phyloP scores from a whole-genome alignment of 2,329 filamentous ascomycete genomes.

The Colletotrichum orbiculare region DNA sequence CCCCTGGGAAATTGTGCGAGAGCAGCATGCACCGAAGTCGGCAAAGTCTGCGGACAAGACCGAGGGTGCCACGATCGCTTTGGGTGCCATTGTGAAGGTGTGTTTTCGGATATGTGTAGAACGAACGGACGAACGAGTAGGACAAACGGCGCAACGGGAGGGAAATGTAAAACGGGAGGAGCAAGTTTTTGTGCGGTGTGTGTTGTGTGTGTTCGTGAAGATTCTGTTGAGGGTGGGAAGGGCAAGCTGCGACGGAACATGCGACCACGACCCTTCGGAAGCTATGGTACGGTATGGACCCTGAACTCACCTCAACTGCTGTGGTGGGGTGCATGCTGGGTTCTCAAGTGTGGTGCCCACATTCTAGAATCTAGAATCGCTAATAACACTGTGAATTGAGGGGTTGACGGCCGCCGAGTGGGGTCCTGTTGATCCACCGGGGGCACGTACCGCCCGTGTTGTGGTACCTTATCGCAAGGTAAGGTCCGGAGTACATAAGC shows the following conservation, averaged over 20 bases:
- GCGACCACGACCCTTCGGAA: conserved; percentile 28
- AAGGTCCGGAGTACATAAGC: conserved; percentile 34
- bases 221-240: conserved; percentile 29
- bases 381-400: conserved; percentile 21
- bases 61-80: conserved; percentile 96
- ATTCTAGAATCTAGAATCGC: conserved; percentile 36
- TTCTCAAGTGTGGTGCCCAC: conserved; percentile 20
- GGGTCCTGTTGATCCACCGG: conserved; percentile 18
- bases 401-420: conserved; percentile 23
- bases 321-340: conserved; percentile 21
- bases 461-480: not conserved
- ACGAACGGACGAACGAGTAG: no score
- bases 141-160: no score
- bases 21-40: conserved; percentile 86
- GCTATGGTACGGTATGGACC: conserved; percentile 37
- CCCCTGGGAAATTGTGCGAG: conserved; percentile 84
- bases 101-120: not conserved
- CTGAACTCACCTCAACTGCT: conserved; percentile 35
- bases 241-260: conserved; percentile 30
- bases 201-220: conserved; percentile 22
- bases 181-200: not conserved
- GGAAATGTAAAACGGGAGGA: not conserved
- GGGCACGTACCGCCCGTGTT: conserved; percentile 26
- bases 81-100: conserved; percentile 76
- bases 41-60: conserved; percentile 98